Conservation (phyloP, 352 stramenopile genomes). For the Phytophthora tubulina region DNA sequence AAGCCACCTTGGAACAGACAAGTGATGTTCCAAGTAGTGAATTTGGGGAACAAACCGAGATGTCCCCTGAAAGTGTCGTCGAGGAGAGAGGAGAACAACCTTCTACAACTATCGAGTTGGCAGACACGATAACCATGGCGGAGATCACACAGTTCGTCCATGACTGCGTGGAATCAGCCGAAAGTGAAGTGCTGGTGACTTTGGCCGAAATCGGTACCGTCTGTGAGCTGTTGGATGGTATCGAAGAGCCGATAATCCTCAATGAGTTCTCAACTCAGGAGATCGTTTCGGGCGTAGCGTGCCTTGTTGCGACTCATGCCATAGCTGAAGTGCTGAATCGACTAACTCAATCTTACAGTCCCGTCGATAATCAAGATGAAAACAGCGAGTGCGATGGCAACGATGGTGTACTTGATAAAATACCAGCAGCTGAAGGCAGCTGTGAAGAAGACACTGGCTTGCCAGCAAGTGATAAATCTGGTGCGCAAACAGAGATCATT, state of each 20-base stretch:
- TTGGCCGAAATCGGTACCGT: background rate
- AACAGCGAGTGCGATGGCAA: background rate
- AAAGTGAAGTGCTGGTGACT: slow-evolving; percentile 6
- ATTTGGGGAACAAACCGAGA: background rate
- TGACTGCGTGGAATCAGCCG: slow-evolving; percentile 9
- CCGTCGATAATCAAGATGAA: background rate
- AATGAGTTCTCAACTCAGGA: slow-evolving; percentile 20
- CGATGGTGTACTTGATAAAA: no score
- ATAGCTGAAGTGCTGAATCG: slow-evolving; percentile 30
- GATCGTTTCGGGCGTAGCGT: slow-evolving; percentile 18
- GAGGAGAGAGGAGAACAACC: background rate
- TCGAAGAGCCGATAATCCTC: background rate
- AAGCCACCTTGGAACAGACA: background rate
- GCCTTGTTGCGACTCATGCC: slow-evolving; percentile 16
- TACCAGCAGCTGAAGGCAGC: no score
- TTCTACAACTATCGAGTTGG: background rate
- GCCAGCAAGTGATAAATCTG: no score
- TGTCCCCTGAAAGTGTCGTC: background rate
- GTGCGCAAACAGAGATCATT: no score
- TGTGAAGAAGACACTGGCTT: no score
- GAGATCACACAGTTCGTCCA: slow-evolving; percentile 4
- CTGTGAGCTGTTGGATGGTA: background rate
- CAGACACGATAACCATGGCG: background rate
- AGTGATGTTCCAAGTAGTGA: background rate
- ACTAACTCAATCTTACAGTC: background rate